Evolutionary conservation across 305 asterid genomes (phyloP), one percentile per base, ranked within the genome.

Genomic region (Lippia alba): DNA sequence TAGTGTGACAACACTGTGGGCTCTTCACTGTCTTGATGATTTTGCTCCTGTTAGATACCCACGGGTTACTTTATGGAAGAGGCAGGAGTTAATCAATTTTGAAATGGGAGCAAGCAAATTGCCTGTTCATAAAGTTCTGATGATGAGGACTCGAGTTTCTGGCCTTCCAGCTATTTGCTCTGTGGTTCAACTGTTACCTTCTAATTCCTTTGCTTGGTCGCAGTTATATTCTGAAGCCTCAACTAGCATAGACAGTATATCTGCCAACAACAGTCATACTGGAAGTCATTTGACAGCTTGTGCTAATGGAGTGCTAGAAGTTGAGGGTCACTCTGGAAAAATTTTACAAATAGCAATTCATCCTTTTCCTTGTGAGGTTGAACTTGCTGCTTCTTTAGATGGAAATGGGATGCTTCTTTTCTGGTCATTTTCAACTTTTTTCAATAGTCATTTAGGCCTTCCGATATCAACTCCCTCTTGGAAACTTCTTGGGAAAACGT

Each of bases 11-110:
- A 79, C 89, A 20, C 72, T 88, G 75, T 94, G 99, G 99, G 86
- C 97, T 67, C 74, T 90, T 70, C 97, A 94, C 65, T 92, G 97
- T 83, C 97, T 94, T 76, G 99, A 94, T 83, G 96, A 88, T 78
- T 80, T 82, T 85, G 83, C 96, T 81, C 97, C 99, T 17, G 79
- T 82, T 73, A 87, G 99, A 82, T 86, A 85, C 74, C 99, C 98
- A 15, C 89, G 99, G 88, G 86, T 92, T 74, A 88, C 89, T 19
- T 76, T 88, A 80, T 91, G 97, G 96, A 90, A 94, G 83, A 82
- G 81, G 73, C 87, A 83, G 70, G 89, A 90, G 61, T 69, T 80
- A 57, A 59, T 34, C 63, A 49, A 75, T 75, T 74, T 82, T 80
- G 82, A 77, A 59, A 64, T 67, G 79, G 86, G 81, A 73, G 70